phyloP scores from a whole-genome alignment of 441 rosid species.

The Erodium trifolium region DNA sequence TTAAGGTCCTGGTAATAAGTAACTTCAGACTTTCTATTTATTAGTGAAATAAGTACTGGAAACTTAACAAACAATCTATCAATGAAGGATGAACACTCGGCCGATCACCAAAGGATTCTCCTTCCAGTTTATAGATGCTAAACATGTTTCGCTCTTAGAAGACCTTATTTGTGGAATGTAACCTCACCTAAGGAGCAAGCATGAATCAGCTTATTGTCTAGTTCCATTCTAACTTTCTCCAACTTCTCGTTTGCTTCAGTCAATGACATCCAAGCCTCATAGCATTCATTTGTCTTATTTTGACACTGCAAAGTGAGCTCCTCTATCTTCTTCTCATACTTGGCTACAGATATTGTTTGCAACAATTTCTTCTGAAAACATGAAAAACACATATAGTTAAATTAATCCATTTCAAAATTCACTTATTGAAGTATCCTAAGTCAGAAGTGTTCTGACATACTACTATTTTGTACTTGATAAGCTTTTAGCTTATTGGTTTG shows the following conservation, averaged over 20 bases:
- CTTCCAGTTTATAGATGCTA: background rate
- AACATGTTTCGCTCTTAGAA: conserved; percentile 26
- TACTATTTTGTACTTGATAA: too few species aligned
- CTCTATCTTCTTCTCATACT: conserved; percentile 74
- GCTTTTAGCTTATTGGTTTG: too few species aligned
- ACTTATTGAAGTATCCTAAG: too few species aligned
- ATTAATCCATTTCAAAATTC: conserved; percentile 11
- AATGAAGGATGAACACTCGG: background rate
- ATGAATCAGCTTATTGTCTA: conserved; percentile 94
- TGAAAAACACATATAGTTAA: conserved; percentile 15
- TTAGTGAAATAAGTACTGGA: background rate
- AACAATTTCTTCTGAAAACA: conserved; percentile 60
- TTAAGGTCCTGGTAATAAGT: background rate
- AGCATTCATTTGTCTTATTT: conserved; percentile 55
- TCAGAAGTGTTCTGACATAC: too few species aligned
- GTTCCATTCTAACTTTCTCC: conserved; percentile 67
- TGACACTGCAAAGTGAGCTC: conserved; percentile 59
- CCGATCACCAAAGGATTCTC: background rate
- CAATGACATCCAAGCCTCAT: conserved; percentile 60
- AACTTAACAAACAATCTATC: background rate
- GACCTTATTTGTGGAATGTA: conserved; percentile 15
- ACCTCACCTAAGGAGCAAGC: conserved; percentile 75
- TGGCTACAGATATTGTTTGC: conserved; percentile 57
- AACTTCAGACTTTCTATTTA: background rate
- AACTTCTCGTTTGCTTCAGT: conserved; percentile 68